phyloP scores from a whole-genome alignment of 129 eudicot genomes.

The Centaurea solstitialis region DNA sequence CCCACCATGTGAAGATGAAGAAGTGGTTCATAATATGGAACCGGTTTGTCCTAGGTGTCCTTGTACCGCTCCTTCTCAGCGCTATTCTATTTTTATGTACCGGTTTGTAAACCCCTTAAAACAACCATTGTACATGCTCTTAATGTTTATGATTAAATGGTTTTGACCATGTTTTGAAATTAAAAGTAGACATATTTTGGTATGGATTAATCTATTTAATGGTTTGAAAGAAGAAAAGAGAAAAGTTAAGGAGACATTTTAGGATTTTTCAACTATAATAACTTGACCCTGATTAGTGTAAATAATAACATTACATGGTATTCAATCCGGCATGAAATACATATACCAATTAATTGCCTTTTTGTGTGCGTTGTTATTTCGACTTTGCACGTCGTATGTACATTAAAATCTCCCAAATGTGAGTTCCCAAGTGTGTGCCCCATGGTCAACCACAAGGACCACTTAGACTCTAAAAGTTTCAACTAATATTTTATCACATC shows the following conservation, averaged over 20 bases:
- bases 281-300: not conserved
- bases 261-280: not conserved
- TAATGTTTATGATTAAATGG: not conserved
- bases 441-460: not conserved
- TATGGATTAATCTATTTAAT: not conserved
- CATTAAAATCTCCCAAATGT: not conserved
- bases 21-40: too few species aligned
- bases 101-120: too few species aligned
- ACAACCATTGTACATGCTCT: too few species aligned
- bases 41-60: too few species aligned
- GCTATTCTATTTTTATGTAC: too few species aligned
- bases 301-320: not conserved
- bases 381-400: not conserved
- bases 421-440: not conserved
- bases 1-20: too few species aligned
- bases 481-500: not conserved
- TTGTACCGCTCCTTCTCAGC: too few species aligned
- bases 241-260: not conserved
- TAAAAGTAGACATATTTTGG: not conserved
- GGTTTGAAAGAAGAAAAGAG: not conserved
- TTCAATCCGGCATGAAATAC: too few species aligned
- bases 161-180: not conserved
- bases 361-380: not conserved
- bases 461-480: not conserved
- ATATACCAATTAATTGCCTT: not conserved